Base-by-base conservation (phyloP, 768 basidiomycete species). In the Xerocomus potaroensis region DNA sequence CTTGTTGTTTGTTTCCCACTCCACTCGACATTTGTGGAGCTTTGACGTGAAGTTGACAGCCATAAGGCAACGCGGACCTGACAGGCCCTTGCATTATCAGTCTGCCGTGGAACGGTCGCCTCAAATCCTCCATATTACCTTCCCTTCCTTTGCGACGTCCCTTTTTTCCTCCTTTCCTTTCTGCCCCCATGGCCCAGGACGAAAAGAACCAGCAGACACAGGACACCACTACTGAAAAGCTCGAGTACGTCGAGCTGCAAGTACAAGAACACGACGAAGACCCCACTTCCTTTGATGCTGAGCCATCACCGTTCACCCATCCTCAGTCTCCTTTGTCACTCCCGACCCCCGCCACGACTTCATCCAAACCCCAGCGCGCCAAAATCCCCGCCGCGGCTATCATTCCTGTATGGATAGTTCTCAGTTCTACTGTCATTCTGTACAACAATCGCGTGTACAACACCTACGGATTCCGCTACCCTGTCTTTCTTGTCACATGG, bases 401-500 rank as follows among this genome's bases (percentile, higher is more conserved):
- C 60, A 90, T 96, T 47, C 93, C 91, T 22, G 72, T 95, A 46
- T 98, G 95, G 95, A 97, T 96, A 60, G 70, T 80, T 16, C 84
- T 95, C 56, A 87, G 84, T 54, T 91, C 91, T 21, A 64, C 81
- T 8, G 94, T 97, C 63, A 97, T 97, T 70, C 82, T 96, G 49
- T 96, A 97, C 80, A 96, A 96, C 79, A 95, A 92, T 67, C 83
- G 83, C 62, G 69, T 90, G 56, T 91, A 89, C 75, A 88, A 87
- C 68, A 78, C 77, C 36, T 80, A 87, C 60, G 68, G 82, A 50
- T 96, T 96, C 74, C 80, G 81, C 60, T 96, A 74, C 72, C 94
- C 94, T 23, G 91, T 96, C 54, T 95, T 94, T 69, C 78, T 92
- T 37, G 91, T 93, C 45, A 94, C 91, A 33, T 94, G 78, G 78